phyloP scores from a whole-genome alignment of 306 rosid genomes.

The Acacia confusa region DNA sequence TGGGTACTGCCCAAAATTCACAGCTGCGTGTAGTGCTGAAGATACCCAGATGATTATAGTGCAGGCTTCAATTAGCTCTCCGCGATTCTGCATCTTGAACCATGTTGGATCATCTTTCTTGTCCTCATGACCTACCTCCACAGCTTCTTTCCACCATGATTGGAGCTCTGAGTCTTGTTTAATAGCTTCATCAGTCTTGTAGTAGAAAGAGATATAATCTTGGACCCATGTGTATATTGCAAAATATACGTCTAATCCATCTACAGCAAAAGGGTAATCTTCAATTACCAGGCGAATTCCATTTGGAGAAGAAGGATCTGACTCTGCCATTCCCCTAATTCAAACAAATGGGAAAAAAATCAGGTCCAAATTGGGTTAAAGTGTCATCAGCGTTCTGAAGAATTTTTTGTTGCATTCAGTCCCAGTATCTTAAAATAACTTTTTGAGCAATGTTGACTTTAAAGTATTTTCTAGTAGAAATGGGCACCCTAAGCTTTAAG shows the following conservation, averaged over 20 bases:
- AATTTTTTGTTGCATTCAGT: too few relatives aligned
- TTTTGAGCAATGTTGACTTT: too few relatives aligned
- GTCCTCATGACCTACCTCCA: neutral
- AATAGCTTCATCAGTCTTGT: neutral
- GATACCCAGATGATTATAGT: neutral
- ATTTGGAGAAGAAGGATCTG: neutral
- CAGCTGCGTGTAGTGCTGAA: constrained; percentile 12
- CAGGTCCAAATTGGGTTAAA: neutral
- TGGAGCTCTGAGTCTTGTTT: neutral
- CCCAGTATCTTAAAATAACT: too few relatives aligned
- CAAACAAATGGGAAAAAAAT: neutral
- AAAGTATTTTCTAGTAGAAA: too few relatives aligned
- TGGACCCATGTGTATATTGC: neutral
- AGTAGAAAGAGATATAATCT: neutral
- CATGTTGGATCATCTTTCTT: neutral
- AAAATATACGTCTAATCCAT: neutral
- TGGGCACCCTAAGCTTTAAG: too few relatives aligned
- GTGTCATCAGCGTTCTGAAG: too few relatives aligned
- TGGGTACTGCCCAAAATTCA: constrained; percentile 69
- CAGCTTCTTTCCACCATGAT: neutral
- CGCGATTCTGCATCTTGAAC: neutral
- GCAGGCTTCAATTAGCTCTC: neutral
- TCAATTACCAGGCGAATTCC: neutral
- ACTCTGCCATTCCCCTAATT: neutral
- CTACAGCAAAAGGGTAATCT: constrained; percentile 2